phyloP scores from a whole-genome alignment of 768 basidiomycete species.

The Auriscalpium microsporum region DNA sequence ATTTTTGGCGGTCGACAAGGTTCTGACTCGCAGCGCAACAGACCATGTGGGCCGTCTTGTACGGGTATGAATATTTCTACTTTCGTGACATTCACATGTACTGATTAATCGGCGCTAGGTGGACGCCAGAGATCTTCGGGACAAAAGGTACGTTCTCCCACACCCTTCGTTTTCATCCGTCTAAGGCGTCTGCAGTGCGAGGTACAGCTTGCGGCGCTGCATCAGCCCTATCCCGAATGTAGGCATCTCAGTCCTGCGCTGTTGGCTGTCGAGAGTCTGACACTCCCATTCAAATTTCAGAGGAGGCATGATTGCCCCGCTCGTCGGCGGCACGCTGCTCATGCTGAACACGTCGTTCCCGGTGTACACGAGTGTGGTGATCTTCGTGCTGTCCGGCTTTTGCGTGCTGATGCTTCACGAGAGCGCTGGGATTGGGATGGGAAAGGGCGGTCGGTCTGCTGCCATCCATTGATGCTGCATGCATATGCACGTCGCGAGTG shows the following conservation, averaged over 20 bases:
- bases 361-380: conserved; percentile 63
- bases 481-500: too few relatives aligned
- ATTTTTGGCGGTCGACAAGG: not conserved
- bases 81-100: not conserved
- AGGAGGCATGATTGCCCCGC: conserved; percentile 83
- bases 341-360: conserved; percentile 61
- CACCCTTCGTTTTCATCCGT: not conserved
- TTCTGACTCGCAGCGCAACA: not conserved
- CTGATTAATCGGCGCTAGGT: conserved; percentile 23
- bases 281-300: conserved; percentile 28
- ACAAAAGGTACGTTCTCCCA: conserved; percentile 47
- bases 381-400: conserved; percentile 54
- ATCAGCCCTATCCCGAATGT: conserved; percentile 80
- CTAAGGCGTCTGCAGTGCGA: conserved; percentile 40
- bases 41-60: conserved; percentile 82
- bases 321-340: conserved; percentile 67
- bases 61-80: conserved; percentile 37
- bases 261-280: conserved; percentile 3
- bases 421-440: conserved; percentile 24
- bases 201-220: conserved; percentile 87
- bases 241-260: conserved; percentile 20
- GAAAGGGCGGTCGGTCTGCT: too few relatives aligned
- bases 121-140: conserved; percentile 84
- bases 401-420: conserved; percentile 57
- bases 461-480: too few relatives aligned